phyloP scores from a whole-genome alignment of 768 basidiomycete species.

The Serendipita indica region DNA sequence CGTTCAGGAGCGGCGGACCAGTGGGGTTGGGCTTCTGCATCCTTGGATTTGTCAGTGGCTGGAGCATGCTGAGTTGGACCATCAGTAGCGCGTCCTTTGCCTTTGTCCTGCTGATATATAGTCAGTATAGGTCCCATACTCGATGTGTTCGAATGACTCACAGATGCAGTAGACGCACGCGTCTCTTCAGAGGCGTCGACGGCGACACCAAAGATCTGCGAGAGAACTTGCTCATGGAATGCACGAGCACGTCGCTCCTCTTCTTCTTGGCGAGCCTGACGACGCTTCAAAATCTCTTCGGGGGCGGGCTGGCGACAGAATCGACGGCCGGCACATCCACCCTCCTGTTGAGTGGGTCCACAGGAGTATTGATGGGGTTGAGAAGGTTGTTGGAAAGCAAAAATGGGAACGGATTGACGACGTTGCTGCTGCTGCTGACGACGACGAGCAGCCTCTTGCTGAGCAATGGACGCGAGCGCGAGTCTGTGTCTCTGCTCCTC shows the following conservation, averaged over 20 bases:
- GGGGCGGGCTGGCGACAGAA: neutral
- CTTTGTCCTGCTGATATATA: too few species aligned
- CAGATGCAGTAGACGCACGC: too few species aligned
- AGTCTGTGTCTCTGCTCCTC: neutral
- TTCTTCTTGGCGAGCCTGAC: constrained; percentile 3
- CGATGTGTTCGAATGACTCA: too few species aligned
- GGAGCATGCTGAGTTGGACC: neutral
- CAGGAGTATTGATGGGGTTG: too few species aligned
- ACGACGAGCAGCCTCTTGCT: neutral
- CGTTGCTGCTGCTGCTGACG: neutral
- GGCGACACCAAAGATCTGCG: constrained; percentile 5
- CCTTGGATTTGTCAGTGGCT: too few species aligned
- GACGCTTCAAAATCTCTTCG: neutral
- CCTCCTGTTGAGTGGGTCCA: too few species aligned
- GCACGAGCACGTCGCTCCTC: neutral
- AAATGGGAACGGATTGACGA: too few species aligned
- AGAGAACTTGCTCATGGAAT: neutral
- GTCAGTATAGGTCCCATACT: too few species aligned
- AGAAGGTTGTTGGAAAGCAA: neutral
- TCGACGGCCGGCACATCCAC: too few species aligned
- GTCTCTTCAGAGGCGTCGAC: neutral
- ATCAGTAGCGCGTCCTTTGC: too few species aligned
- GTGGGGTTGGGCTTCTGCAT: neutral
- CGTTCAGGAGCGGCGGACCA: constrained; percentile 3
- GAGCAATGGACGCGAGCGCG: neutral